A percentile compares a stretch with the other conserved stretches of the same genome.
Evolutionary conservation across 2,329 filamentous ascomycete species (phyloP).

Genomic region (Dactylonectria macrodidyma): DNA sequence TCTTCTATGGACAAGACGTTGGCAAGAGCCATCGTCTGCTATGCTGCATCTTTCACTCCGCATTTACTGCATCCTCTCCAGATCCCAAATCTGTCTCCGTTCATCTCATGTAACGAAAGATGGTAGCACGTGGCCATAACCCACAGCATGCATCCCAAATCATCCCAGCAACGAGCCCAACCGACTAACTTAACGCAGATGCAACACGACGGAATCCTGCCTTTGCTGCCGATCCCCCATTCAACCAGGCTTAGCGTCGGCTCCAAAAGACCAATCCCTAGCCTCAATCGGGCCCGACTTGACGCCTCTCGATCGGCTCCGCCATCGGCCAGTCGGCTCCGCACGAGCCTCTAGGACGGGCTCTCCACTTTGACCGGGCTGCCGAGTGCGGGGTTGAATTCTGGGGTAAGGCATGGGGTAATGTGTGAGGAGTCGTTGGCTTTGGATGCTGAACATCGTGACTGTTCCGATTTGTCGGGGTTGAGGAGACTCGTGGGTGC

Average conservation of each 20-base stretch:
- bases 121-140: too few relatives aligned
- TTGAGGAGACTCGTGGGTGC: background rate
- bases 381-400: conserved; percentile 27
- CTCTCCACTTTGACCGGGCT: background rate
- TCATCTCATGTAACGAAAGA: too few relatives aligned
- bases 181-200: too few relatives aligned
- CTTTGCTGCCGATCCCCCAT: background rate
- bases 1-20: too few relatives aligned
- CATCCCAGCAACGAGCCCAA: too few relatives aligned
- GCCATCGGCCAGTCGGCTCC: conserved; percentile 11
- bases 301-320: conserved; percentile 8
- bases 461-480: background rate
- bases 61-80: too few relatives aligned
- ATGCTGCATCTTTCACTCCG: too few relatives aligned
- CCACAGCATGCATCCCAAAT: too few relatives aligned
- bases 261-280: background rate
- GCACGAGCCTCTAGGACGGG: background rate
- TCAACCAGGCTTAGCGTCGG: background rate
- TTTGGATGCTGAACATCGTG: background rate
- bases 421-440: background rate
- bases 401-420: conserved; percentile 19
- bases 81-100: too few relatives aligned
- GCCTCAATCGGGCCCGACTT: conserved; percentile 4
- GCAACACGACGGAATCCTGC: too few relatives aligned
- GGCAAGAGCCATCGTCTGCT: too few relatives aligned